These are phyloP conservation scores for Pseudogymnoascus destructans DNA, from an alignment of 2,329 filamentous ascomycete species.

Conservation along the genomic window DNA sequence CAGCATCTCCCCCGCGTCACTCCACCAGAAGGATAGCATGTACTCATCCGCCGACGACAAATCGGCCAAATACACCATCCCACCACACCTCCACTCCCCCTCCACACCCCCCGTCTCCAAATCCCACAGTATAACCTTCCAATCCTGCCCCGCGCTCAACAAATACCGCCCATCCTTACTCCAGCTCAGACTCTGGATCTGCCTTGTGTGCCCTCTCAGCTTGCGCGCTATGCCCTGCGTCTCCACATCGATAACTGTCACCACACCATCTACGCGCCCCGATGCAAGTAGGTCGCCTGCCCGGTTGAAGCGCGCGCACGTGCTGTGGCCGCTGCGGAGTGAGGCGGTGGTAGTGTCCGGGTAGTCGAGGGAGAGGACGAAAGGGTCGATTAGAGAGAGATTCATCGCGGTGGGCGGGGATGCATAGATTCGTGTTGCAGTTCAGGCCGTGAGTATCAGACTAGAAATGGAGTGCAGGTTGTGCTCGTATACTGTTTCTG, in stretches of 20 bases:
- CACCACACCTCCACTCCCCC: slow-evolving; percentile 67
- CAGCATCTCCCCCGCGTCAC: neutral
- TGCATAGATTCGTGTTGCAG: slow-evolving; percentile 13
- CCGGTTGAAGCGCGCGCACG: slow-evolving; percentile 74
- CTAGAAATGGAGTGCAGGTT: neutral
- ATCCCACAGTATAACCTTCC: slow-evolving; percentile 95
- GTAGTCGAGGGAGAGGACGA: slow-evolving; percentile 65
- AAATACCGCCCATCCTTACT: slow-evolving; percentile 83
- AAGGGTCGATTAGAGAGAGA: slow-evolving; percentile 58
- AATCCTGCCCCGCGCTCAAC: slow-evolving; percentile 74
- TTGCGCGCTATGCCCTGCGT: slow-evolving; percentile 95
- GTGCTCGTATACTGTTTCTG: neutral
- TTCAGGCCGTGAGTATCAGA: neutral
- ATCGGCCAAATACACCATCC: slow-evolving; percentile 91
- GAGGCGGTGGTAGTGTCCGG: slow-evolving; percentile 81
- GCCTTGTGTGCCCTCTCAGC: slow-evolving; percentile 80
- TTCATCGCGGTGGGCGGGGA: slow-evolving; percentile 41
- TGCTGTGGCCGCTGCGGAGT: slow-evolving; percentile 58
- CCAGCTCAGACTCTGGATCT: slow-evolving; percentile 93
- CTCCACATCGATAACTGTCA: slow-evolving; percentile 94
- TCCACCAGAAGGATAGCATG: slow-evolving; percentile 21
- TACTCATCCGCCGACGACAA: slow-evolving; percentile 84
- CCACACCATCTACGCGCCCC: slow-evolving; percentile 83
- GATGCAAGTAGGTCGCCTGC: slow-evolving; percentile 90
- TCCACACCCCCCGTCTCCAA: slow-evolving; percentile 55